Base-by-base conservation (phyloP, 2,329 filamentous ascomycete species). In the Rhinocladiella similis region DNA sequence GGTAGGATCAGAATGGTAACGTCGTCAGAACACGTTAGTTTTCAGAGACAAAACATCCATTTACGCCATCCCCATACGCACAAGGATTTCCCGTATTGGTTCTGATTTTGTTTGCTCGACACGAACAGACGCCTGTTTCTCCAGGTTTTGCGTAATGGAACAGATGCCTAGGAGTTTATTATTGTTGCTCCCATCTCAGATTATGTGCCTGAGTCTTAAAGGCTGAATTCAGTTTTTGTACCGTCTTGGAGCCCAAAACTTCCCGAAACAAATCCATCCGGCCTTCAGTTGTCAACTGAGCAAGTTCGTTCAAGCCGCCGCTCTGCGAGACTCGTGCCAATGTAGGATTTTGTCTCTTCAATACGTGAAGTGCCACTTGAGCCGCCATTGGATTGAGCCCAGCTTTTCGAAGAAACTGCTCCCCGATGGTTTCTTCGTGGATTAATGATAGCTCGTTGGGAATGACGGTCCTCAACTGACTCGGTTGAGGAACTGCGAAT, bases 331-430 rank as follows among this genome's bases (percentile, higher is more conserved):
- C 22, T 6, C 43, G 35, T 16, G 2, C 19, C 13, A 20, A 27
- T 38, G 33, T 14, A 22, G 19, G 4, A 14, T 42, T 39, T 19
- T 19, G 27, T 22, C 41, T 29, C 47, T 60, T 58, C 53, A 65
- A 36, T 42, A 58, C 47, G 5, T 72, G 73, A 33, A 89, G 71
- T 1, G 90, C 75, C 9, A 77, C 75, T 67, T 91, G 88, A 2
- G 89, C 88, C 2, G 87, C 88, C 67, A 84, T 90, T 0, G 83
- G 80, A 69, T 92, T 91, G 67, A 91, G 69, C 0, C 89, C 89
- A 1, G 80, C 79, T 20, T 78, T 75, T 13, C 87, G 77, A 20
- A 92, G 74, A 59, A 89, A 88, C 9, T 83, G 45, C 68, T 91
- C 89, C 85, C 85, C 89, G 33, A 75, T 69, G 1, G 85, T 86